Percentiles rank a stretch among this genome's conserved stretches.
phyloP scores from a whole-genome alignment of 2,329 filamentous ascomycete species.

The Talaromyces sp. region DNA sequence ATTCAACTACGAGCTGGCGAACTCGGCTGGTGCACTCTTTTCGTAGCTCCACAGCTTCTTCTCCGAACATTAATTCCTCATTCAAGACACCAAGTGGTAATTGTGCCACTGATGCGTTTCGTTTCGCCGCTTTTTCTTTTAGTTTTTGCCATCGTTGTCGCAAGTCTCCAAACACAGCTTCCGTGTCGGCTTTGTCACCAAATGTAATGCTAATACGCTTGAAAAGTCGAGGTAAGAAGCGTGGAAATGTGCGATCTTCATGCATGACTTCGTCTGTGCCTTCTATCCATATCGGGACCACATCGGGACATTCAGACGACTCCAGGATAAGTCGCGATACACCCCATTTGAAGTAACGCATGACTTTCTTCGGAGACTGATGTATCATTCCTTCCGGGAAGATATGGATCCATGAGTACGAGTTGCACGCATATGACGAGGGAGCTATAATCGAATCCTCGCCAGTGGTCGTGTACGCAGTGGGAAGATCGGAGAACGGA shows the following conservation, averaged over 20 bases:
- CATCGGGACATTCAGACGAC: constrained; percentile 76
- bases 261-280: constrained; percentile 86
- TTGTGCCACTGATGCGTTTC: constrained; percentile 33
- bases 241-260: constrained; percentile 73
- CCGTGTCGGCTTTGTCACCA: constrained; percentile 71
- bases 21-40: constrained; percentile 77
- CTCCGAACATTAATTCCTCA: constrained; percentile 62
- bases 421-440: constrained; percentile 65
- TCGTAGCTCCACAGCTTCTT: constrained; percentile 73
- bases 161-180: constrained; percentile 73
- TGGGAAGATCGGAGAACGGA: constrained; percentile 44
- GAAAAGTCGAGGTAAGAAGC: constrained; percentile 72
- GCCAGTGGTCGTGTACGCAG: constrained; percentile 39
- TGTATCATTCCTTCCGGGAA: constrained; percentile 96
- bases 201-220: constrained; percentile 71
- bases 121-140: constrained; percentile 51
- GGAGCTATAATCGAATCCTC: constrained; percentile 61
- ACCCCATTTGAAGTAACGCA: constrained; percentile 99
- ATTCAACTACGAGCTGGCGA: constrained; percentile 73
- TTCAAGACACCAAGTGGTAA: constrained; percentile 55
- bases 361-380: constrained; percentile 71
- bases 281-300: constrained; percentile 92
- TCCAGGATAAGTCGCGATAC: constrained; percentile 88
- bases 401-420: constrained; percentile 84
- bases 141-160: constrained; percentile 70